Base-by-base conservation (phyloP, 805 yeast genomes). In the Metschnikowia shivogae region DNA sequence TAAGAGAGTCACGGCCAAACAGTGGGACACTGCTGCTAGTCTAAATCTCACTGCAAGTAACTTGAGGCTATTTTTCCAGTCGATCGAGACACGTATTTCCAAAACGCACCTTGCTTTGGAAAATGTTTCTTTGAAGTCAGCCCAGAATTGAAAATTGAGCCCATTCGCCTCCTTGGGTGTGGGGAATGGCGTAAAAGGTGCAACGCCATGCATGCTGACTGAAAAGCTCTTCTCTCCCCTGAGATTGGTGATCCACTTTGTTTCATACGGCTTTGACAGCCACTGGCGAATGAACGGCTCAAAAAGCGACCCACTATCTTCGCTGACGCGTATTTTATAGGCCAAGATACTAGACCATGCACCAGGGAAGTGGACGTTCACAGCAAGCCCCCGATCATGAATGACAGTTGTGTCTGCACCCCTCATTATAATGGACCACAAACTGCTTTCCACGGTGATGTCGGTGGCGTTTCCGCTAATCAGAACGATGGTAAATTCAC, bases 1-100 rank as follows among this genome's bases (percentile, higher is more conserved):
- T 13, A 79, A 45, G 0, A 80, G 63, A 1, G 82, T 73, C 13
- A 86, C 67, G 33, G 80, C 78, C 1, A 84, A 69, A 3, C 95
- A 89, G 43, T 86, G 74, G 1, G 89, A 74, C 4, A 86, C 83
- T 34, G 85, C 67, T 1, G 86, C 80, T 11, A 92, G 73, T 56
- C 99, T 74, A 62, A 86, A 92, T 45, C 95, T 72, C 53, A 89
- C 69, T 4, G 86, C 83, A 38, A 90, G 64, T 51, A 85, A 72
- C 45, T 82, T 84, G 47, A 90, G 63, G 32, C 92, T 83, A 27
- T 74, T 70, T 36, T 76, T 54, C 59, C 80, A 62, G 60, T 86
- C 84, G 12, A 86, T 67, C 6, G 69, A 58, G 30, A 77, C 42
- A 17, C 61, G 61, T 11, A 78, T 60, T 45, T 71, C 76, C 55